phyloP scores from a whole-genome alignment of 1,284 basidiomycete genomes.

The Tilletiopsis washingtonensis region DNA sequence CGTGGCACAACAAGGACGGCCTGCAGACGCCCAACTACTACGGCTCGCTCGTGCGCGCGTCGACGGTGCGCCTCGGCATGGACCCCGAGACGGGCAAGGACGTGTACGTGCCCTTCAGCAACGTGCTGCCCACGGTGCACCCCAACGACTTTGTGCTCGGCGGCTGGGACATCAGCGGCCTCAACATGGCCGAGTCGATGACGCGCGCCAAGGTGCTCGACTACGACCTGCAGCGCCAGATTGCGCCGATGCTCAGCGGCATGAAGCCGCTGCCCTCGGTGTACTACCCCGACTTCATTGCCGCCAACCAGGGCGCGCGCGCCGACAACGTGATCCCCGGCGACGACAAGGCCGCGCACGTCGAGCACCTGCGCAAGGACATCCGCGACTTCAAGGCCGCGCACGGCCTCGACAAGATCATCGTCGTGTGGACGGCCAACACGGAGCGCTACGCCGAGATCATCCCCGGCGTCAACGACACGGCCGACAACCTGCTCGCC shows the following conservation, averaged over 20 bases:
- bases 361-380: constrained; percentile 83
- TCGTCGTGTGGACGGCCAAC: constrained; percentile 98
- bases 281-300: constrained; percentile 66
- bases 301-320: constrained; percentile 92
- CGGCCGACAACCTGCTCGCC: constrained; percentile 75
- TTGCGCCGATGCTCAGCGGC: constrained; percentile 73
- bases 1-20: constrained; percentile 90
- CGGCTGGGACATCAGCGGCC: constrained; percentile 92
- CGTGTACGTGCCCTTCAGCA: constrained; percentile 82
- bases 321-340: constrained; percentile 87
- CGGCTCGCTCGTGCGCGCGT: constrained; percentile 71
- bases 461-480: constrained; percentile 90
- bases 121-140: constrained; percentile 95
- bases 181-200: constrained; percentile 85
- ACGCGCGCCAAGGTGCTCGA: constrained; percentile 85
- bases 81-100: constrained; percentile 80
- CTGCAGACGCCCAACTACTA: constrained; percentile 87
- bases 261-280: constrained; percentile 85
- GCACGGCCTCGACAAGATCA: constrained; percentile 68
- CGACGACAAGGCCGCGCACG: constrained; percentile 75
- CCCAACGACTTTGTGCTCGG: constrained; percentile 94
- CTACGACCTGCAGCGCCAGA: constrained; percentile 93
- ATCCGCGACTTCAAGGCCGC: constrained; percentile 85
- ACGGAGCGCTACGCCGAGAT: constrained; percentile 96
- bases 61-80: constrained; percentile 81